A percentile compares a stretch with the other conserved stretches of the same genome.
phyloP scores from a whole-genome alignment of 768 basidiomycete species.

The Mycena galopus region DNA sequence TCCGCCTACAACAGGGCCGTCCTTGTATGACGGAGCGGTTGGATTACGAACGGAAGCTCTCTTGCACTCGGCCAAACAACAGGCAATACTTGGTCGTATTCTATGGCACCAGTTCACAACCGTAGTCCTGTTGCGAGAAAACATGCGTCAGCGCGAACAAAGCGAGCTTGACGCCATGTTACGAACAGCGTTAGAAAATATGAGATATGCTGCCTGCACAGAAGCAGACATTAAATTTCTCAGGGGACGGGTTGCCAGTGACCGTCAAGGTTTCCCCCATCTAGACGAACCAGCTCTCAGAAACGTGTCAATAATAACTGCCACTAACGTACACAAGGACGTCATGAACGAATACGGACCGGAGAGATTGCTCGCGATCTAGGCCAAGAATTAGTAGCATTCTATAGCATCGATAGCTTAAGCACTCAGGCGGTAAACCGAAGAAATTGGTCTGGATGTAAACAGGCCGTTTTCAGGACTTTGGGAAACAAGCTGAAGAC shows the following conservation, averaged over 20 bases:
- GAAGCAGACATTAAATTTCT: not conserved
- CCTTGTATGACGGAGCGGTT: not conserved
- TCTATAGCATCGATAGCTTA: not conserved
- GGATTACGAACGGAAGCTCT: not conserved
- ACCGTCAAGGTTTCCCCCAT: not conserved
- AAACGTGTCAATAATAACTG: not conserved
- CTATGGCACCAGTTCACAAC: not conserved
- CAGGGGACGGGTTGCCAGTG: not conserved
- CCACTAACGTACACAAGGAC: not conserved
- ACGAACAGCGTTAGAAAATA: not conserved
- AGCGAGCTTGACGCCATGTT: not conserved
- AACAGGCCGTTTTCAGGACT: not conserved
- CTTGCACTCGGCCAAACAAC: not conserved
- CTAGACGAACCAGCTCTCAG: not conserved
- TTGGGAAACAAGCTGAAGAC: too few species aligned
- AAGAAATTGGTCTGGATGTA: not conserved
- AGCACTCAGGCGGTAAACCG: not conserved
- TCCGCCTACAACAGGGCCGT: not conserved
- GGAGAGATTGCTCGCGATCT: not conserved
- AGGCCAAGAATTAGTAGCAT: not conserved
- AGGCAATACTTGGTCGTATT: not conserved
- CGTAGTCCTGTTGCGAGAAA: not conserved
- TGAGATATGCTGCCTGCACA: not conserved
- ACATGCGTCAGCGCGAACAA: not conserved
- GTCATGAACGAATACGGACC: not conserved